phyloP scores from a whole-genome alignment of 2,329 filamentous ascomycete genomes.

The Monilinia polystroma region DNA sequence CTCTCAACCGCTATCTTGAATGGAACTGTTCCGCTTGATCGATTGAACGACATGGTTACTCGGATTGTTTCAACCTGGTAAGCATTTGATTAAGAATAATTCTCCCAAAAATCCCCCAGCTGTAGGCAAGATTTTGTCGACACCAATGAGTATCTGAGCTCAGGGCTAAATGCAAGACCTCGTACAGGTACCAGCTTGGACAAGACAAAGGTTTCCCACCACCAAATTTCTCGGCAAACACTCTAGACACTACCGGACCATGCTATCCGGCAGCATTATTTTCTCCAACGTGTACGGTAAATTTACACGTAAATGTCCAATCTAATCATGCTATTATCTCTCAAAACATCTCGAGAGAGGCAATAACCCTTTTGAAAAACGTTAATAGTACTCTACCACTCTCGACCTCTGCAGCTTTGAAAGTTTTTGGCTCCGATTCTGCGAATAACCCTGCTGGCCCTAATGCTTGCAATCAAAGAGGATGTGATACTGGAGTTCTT shows the following conservation, averaged over 20 bases:
- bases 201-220: conserved; percentile 58
- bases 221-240: conserved; percentile 61
- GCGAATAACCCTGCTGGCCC: conserved; percentile 57
- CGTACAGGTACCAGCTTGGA: conserved; percentile 50
- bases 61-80: conserved; percentile 57
- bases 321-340: conserved; percentile 52
- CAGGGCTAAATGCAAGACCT: neutral
- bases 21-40: conserved; percentile 54
- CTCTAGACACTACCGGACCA: conserved; percentile 52
- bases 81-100: neutral
- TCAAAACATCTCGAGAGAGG: conserved; percentile 53
- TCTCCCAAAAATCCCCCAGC: neutral
- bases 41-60: conserved; percentile 57
- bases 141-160: neutral
- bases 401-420: conserved; percentile 41
- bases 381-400: conserved; percentile 55
- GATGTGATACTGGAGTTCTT: conserved; percentile 59
- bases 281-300: conserved; percentile 62
- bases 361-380: conserved; percentile 63
- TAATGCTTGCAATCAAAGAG: conserved; percentile 61
- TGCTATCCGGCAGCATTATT: conserved; percentile 58
- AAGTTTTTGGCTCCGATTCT: conserved; percentile 52
- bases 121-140: neutral
- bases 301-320: conserved; percentile 64
- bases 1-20: conserved; percentile 56